Base-by-base conservation (phyloP, 306 rosid genomes). In the Gleditsia sinensis region DNA sequence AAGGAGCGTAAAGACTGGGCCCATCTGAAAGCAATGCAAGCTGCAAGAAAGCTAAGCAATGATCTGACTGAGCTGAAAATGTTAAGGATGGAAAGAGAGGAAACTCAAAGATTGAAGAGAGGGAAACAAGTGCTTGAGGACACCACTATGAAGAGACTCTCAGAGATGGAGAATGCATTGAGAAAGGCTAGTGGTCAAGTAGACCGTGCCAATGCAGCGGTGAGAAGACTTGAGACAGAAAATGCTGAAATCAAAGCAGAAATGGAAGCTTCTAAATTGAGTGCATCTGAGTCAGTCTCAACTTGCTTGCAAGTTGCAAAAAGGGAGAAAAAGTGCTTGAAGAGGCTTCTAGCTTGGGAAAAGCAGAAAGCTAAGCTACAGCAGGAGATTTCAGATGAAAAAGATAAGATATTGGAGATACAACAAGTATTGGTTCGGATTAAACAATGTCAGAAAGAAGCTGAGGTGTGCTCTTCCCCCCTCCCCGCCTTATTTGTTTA, bases 201-300 rank as follows among this genome's bases (percentile, higher is more conserved):
- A 76, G 97, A 92, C 83, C 82, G 84, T n/a, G 90, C 96, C 49
- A 88, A 90, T 90, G 87, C 88, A 6, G 82, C 86, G 17, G 90
- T 92, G 43, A 87, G 81, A 59, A 81, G 80, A 28, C 88, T 92
- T 30, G 93, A 89, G 85, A 75, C 54, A n/a, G 93, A 89, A 82
- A 88, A 92, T 83, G 96, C 97, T 34, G 96, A 90, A 84, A 85
- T 92, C 78, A 88, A 84, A 73, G 97, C 96, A 58, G 97, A 92
- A 85, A 80, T 88, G 88, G 96, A 92, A 85, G 96, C 96, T 68
- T 82, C 86, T 65, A 92, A 92, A 69, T 60, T 90, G 77, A 90
- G 92, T 88, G 92, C 97, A 21, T 82, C 93, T 49, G 97, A 92
- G 79, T 90, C 96, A 0, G 86, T 83, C 24, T 71, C 65, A 3